Evolutionary conservation across 164 flowering plant genomes (phyloP).

Genomic region (Nymphaea colorata): DNA sequence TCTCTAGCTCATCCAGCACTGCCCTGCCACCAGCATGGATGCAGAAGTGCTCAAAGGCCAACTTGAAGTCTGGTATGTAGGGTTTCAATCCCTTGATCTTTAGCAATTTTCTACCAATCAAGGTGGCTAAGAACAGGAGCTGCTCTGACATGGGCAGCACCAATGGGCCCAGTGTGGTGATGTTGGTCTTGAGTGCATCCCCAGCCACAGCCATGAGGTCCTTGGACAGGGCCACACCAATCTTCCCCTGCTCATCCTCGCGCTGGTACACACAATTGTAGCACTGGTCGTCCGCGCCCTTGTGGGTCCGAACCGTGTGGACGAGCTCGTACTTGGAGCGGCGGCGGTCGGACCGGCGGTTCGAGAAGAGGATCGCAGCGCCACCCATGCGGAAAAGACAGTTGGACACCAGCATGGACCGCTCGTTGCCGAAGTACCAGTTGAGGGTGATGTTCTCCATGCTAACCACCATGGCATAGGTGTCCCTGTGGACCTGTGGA

Average conservation of each 20-base stretch:
- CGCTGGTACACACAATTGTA: conserved; percentile 7
- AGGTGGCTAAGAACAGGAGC: conserved; percentile 45
- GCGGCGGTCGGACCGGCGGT: conserved; percentile 44
- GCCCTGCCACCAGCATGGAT: conserved; percentile 83
- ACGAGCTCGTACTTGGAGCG: conserved; percentile 23
- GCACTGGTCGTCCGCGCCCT: conserved; percentile 7
- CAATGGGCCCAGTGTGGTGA: conserved; percentile 67
- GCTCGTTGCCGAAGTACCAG: conserved; percentile 80
- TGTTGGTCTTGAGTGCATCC: conserved; percentile 65
- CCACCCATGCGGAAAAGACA: conserved; percentile 91
- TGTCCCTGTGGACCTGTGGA: conserved; percentile 51
- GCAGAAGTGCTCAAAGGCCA: conserved; percentile 80
- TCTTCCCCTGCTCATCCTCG: conserved; percentile 4
- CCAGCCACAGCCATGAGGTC: conserved; percentile 61
- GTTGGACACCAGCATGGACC: conserved; percentile 76
- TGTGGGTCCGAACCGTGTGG: conserved; percentile 12
- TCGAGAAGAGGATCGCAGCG: conserved; percentile 76
- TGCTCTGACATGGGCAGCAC: conserved; percentile 83
- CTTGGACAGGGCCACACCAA: conserved; percentile 6
- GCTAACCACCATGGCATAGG: conserved; percentile 48
- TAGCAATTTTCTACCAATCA: conserved; percentile 34
- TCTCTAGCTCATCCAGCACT: conserved; percentile 73
- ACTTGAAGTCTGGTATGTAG: conserved; percentile 74
- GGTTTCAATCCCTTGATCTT: conserved; percentile 56
- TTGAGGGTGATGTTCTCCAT: conserved; percentile 81